Base-by-base conservation (phyloP, 2,329 filamentous ascomycete species). In the Pseudocercospora fijiensis region DNA sequence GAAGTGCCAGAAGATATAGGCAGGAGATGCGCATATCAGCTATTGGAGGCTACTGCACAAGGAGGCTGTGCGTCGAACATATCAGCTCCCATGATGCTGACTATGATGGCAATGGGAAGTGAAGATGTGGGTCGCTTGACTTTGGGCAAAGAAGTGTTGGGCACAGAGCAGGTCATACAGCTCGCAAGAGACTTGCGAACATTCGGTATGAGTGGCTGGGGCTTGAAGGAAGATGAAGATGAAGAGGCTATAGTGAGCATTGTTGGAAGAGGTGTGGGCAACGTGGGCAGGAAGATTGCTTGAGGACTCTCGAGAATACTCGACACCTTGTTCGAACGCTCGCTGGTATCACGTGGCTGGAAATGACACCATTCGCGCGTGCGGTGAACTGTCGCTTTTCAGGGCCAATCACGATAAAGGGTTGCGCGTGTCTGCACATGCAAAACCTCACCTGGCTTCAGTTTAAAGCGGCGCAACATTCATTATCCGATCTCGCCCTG, bases 101-200 rank as follows among this genome's bases (percentile, higher is more conserved):
- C 88, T 18, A 82, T 99, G 67, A 99, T 99, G 95, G 92, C 93
- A 33, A 98, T 99, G 95, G 95, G 95, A 0, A 91, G 90, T 0
- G 95, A 98, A 76, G 95, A 99, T 77, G 92, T 99, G 13, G 95
- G 95, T 4, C 85, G 95, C 64, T 77, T 99, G 69, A 86, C 91
- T 67, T 76, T 99, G 63, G 92, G 93, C 30, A 88, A 87, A 71
- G 90, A 94, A 53, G 87, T 97, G 0, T 78, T 98, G 52, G 93
- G 88, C 0, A 90, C 88, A 2, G 91, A 96, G 75, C 89, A 91
- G 64, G 82, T 92, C 59, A 85, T 99, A 62, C 86, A 87, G 57
- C 79, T 97, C 60, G 93, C 91, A 10, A 85, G 95, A 72, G 95
- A 99, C 76, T 78, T 97, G 70, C 89, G 87, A 75, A 88, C 85